phyloP scores from a whole-genome alignment of 352 stramenopile genomes.

The Peronospora farinosa region DNA sequence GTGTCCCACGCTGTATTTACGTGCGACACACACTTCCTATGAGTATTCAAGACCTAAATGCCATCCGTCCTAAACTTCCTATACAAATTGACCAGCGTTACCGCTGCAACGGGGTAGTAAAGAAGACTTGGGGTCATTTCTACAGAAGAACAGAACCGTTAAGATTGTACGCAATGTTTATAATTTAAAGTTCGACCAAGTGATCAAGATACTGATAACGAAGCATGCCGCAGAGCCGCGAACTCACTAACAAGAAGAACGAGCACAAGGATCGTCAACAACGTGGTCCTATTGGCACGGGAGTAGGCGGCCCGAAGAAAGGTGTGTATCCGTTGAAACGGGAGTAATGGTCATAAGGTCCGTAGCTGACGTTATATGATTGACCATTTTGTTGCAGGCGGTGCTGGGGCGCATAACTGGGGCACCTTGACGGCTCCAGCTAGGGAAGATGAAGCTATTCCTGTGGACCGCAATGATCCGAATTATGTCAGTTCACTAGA shows the following conservation, averaged over 20 bases:
- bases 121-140: conserved; percentile 10
- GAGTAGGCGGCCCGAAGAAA: conserved; percentile 50
- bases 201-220: conserved; percentile 7
- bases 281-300: conserved; percentile 47
- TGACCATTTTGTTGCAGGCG: conserved; percentile 28
- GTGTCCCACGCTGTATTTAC: conserved; percentile 7
- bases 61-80: conserved; percentile 8
- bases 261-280: conserved; percentile 80
- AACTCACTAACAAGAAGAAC: conserved; percentile 83
- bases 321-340: conserved; percentile 20
- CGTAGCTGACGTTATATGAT: not conserved
- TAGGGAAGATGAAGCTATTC: conserved; percentile 31
- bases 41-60: conserved; percentile 3
- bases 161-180: conserved; percentile 5
- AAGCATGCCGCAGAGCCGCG: conserved; percentile 67
- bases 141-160: conserved; percentile 1
- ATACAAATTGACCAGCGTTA: conserved; percentile 11
- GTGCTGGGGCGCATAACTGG: conserved; percentile 81
- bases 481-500: conserved; percentile 69
- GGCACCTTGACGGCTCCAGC: conserved; percentile 32
- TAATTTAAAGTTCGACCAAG: conserved; percentile 22
- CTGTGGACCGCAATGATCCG: conserved; percentile 64
- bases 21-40: conserved; percentile 10
- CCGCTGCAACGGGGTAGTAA: not conserved
- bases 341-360: no score